Evolutionary conservation across 805 yeast genomes (phyloP).

Genomic region (Candida takata): DNA sequence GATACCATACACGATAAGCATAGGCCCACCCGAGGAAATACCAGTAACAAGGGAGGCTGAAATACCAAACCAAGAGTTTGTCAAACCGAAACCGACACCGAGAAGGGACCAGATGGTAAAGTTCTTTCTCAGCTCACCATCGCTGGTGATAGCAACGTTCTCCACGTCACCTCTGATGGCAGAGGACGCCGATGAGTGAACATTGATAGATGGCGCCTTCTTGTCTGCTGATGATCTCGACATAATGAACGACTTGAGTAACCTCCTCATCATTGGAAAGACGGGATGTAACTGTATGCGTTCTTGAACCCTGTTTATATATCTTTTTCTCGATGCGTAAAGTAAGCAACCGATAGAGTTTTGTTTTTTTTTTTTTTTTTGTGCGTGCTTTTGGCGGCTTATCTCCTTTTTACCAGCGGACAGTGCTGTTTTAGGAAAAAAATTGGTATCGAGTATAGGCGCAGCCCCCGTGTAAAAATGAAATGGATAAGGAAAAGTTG

Average conservation of each 20-base stretch:
- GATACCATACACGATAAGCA: conserved; percentile 50
- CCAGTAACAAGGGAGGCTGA: conserved; percentile 50
- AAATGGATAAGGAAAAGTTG: too few relatives aligned
- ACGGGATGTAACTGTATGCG: neutral
- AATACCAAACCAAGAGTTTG: conserved; percentile 57
- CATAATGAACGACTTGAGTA: conserved; percentile 1
- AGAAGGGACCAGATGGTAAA: conserved; percentile 41
- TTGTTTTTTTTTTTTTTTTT: too few relatives aligned
- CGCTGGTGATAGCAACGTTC: conserved; percentile 6
- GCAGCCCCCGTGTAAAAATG: too few relatives aligned
- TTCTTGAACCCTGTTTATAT: too few relatives aligned
- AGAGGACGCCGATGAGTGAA: neutral
- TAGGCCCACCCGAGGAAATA: conserved; percentile 51
- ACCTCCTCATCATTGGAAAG: neutral
- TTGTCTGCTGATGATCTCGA: conserved; percentile 2
- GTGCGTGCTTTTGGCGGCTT: too few relatives aligned
- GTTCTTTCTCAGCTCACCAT: conserved; percentile 20
- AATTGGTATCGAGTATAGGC: conserved; percentile 3
- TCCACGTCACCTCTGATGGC: conserved; percentile 10
- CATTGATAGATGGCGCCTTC: neutral
- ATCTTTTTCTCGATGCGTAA: too few relatives aligned
- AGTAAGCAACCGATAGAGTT: too few relatives aligned
- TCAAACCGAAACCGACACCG: conserved; percentile 55
- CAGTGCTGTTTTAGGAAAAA: conserved; percentile 2
- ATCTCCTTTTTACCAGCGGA: neutral